Conservation (phyloP, 2,329 filamentous ascomycete genomes). For the Claviceps pusilla region DNA sequence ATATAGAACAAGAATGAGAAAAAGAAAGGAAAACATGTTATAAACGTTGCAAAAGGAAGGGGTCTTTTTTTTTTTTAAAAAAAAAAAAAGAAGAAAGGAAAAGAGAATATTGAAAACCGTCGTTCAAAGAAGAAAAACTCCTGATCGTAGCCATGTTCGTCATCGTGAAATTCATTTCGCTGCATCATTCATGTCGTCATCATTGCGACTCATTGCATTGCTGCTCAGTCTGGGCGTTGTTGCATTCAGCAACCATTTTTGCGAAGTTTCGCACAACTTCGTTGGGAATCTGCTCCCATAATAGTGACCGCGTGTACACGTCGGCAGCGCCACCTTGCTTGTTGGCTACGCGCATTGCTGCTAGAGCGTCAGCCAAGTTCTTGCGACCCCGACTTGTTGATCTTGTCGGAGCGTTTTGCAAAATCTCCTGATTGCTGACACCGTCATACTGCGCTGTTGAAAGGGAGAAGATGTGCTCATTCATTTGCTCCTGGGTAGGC, state of each 20-base stretch:
- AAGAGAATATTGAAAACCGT: conserved; percentile 6
- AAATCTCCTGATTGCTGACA: conserved; percentile 51
- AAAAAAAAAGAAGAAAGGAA: conserved; percentile 5
- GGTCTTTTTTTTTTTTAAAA: neutral
- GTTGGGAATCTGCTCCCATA: conserved; percentile 86
- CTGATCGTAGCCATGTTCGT: conserved; percentile 15
- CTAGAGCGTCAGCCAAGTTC: conserved; percentile 67
- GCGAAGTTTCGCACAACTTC: conserved; percentile 89
- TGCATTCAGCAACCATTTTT: conserved; percentile 72
- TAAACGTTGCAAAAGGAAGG: no score
- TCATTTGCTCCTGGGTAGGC: conserved; percentile 70
- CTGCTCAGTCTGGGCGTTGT: conserved; percentile 29
- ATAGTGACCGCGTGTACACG: conserved; percentile 79
- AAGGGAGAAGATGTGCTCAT: conserved; percentile 76
- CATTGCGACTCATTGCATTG: conserved; percentile 28
- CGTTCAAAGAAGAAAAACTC: conserved; percentile 11
- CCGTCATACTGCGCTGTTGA: conserved; percentile 80
- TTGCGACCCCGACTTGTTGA: conserved; percentile 49
- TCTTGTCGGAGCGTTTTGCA: conserved; percentile 39
- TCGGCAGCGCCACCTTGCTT: conserved; percentile 62
- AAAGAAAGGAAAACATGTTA: conserved; percentile 5
- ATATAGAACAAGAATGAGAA: neutral
- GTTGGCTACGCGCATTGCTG: conserved; percentile 55
- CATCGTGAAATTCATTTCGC: conserved; percentile 22
- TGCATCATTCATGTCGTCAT: conserved; percentile 21